These are phyloP conservation scores for Myrica gale DNA, from an alignment of 306 rosid genomes.

Conservation along the genomic window DNA sequence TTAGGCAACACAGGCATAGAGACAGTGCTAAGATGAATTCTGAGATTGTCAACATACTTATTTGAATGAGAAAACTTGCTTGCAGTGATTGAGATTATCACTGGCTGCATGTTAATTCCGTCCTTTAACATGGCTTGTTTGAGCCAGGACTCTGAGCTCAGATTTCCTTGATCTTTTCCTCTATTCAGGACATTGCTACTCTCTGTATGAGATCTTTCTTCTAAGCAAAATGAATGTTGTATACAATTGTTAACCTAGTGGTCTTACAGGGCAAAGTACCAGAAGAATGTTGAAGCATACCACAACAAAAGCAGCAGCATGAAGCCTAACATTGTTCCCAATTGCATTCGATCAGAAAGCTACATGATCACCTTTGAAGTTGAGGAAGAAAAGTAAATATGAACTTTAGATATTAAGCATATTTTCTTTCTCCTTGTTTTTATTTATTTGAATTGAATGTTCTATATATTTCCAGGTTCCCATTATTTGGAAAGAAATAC, in stretches of 20 bases:
- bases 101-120: neutral
- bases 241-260: conserved; percentile 24
- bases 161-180: neutral
- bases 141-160: conserved; percentile 23
- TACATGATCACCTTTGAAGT: conserved; percentile 94
- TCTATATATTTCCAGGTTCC: conserved; percentile 62
- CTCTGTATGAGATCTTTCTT: conserved; percentile 13
- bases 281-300: conserved; percentile 95
- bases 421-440: conserved; percentile 19
- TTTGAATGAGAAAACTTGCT: neutral
- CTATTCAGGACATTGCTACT: conserved; percentile 1
- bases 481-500: conserved; percentile 90
- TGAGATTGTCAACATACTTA: neutral
- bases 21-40: neutral
- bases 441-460: conserved; percentile 21
- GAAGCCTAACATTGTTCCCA: conserved; percentile 97
- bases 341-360: conserved; percentile 93
- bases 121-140: conserved; percentile 13
- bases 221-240: neutral
- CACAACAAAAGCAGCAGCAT: conserved; percentile 83
- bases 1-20: neutral
- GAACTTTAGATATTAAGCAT: conserved; percentile 16
- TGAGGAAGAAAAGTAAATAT: conserved; percentile 90
- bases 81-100: neutral
- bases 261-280: conserved; percentile 83